Evolutionary conservation across 495 filamentous ascomycete genomes (phyloP).

Genomic region (Rhizodiscina lignyota): DNA sequence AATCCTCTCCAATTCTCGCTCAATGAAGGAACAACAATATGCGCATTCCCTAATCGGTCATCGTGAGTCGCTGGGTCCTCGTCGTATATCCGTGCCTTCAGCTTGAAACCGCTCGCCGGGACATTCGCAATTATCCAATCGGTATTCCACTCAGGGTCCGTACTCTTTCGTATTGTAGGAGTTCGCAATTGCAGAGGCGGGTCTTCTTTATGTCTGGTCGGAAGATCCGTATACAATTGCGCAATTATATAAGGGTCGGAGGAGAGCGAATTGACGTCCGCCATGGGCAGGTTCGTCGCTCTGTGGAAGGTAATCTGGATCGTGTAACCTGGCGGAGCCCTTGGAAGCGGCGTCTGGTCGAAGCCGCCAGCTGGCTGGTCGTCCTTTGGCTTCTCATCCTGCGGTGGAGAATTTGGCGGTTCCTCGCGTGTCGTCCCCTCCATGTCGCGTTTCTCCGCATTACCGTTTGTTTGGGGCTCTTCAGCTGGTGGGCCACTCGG

Average conservation of each 20-base stretch:
- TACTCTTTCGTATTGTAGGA: conserved; percentile 49
- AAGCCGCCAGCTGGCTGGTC: conserved; percentile 61
- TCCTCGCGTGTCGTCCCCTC: too few species aligned
- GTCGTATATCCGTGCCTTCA: conserved; percentile 74
- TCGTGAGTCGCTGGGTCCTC: conserved; percentile 80
- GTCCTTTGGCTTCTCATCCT: conserved; percentile 3
- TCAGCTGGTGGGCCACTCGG: too few species aligned
- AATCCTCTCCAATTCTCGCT: conserved; percentile 52
- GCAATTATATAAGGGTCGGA: conserved; percentile 75
- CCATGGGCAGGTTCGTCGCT: conserved; percentile 63
- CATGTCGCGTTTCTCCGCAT: too few species aligned
- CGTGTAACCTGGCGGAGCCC: conserved; percentile 59
- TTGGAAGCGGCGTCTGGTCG: conserved; percentile 60
- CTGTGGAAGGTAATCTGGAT: conserved; percentile 73
- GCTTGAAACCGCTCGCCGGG: conserved; percentile 54
- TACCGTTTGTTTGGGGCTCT: too few species aligned
- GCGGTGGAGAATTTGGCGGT: neutral
- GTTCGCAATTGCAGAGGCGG: conserved; percentile 57
- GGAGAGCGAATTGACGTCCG: conserved; percentile 57
- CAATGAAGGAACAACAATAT: conserved; percentile 40
- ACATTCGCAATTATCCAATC: conserved; percentile 83
- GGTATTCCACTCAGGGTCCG: conserved; percentile 63
- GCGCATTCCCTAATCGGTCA: conserved; percentile 72
- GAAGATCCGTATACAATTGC: conserved; percentile 43
- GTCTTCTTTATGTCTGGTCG: conserved; percentile 64